A percentile compares a stretch with the other conserved stretches of the same genome.
Conservation (phyloP, 1,139 yeast genomes). For the Scheffersomyces insectosa region DNA sequence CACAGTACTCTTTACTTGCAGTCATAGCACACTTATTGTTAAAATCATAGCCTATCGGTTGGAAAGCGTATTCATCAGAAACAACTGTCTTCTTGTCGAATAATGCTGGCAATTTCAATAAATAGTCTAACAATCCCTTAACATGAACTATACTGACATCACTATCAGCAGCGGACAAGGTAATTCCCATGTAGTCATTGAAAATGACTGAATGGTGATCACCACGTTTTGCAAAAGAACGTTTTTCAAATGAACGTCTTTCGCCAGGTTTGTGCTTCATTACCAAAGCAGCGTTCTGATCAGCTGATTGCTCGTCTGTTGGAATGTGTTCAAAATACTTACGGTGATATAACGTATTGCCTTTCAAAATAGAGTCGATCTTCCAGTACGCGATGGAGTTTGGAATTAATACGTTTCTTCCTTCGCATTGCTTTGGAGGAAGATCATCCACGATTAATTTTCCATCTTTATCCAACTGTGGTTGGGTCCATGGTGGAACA, state of each 20-base stretch:
- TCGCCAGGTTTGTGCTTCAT: conserved; percentile 9
- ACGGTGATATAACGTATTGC: conserved; percentile 1
- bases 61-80: conserved; percentile 9
- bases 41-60: conserved; percentile 17
- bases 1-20: conserved; percentile 26
- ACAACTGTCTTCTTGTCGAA: conserved; percentile 19
- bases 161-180: conserved; percentile 36
- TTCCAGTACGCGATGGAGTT: conserved; percentile 28
- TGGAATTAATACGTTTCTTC: conserved; percentile 25
- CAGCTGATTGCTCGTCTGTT: background rate
- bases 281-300: conserved; percentile 8
- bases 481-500: conserved; percentile 18
- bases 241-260: too few species aligned
- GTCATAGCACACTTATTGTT: conserved; percentile 28
- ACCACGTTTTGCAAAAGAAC: too few species aligned
- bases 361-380: conserved; percentile 3
- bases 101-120: conserved; percentile 20
- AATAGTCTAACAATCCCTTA: conserved; percentile 28
- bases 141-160: conserved; percentile 34
- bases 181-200: conserved; percentile 31
- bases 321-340: conserved; percentile 26
- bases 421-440: conserved; percentile 10
- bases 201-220: conserved; percentile 7
- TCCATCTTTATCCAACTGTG: conserved; percentile 6
- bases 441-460: background rate